Base-by-base conservation (phyloP, 768 basidiomycete genomes). In the Lanmaoa pseudosensibilis region DNA sequence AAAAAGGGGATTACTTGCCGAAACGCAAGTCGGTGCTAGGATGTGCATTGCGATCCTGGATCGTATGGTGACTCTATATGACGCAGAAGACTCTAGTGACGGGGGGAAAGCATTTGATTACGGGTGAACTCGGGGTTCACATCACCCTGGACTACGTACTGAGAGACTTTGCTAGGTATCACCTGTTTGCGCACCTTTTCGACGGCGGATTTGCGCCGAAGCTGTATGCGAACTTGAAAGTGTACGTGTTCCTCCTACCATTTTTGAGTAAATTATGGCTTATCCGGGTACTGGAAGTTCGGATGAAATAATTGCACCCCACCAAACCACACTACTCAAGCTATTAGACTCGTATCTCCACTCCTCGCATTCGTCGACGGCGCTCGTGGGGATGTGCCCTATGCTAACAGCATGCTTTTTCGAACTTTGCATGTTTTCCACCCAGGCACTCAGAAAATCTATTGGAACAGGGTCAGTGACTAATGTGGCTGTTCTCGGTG, bases 321-420 rank as follows among this genome's bases (percentile, higher is more conserved):
- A 89, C 61, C 94, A 96, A 69, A 92, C 86, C 5, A 89, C 83
- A n/a, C 74, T 96, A 12, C 82, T 97, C 55, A 95, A 94, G 71
- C 77, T 96, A 16, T 75, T 94, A 13, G 94, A 96, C 68, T 89
- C 92, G 2, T 88, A 91, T 66, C 75, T 94, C 52, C 88, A 91
- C 59, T 79, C 83, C 13, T 73, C 74, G 27, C 75, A 76, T 59
- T 62, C 73, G 52, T 63, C 65, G 52, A 30, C 57, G 46, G 70
- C 75, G 19, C 78, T 83, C 52, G 66, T 66, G 30, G 75, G 75
- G 51, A 74, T 83, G 61, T 77, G 76, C 50, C 80, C 79, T 10
- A 85, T 91, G 75, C 73, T 92, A 30, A 77, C 83, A n/a, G 75
- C 74, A 34, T 70, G 77, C 15, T 88, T 92, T 65, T 80, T 86